These are phyloP conservation scores for Arthromyces matolae DNA, from an alignment of 768 basidiomycete species.

Conservation along the genomic window DNA sequence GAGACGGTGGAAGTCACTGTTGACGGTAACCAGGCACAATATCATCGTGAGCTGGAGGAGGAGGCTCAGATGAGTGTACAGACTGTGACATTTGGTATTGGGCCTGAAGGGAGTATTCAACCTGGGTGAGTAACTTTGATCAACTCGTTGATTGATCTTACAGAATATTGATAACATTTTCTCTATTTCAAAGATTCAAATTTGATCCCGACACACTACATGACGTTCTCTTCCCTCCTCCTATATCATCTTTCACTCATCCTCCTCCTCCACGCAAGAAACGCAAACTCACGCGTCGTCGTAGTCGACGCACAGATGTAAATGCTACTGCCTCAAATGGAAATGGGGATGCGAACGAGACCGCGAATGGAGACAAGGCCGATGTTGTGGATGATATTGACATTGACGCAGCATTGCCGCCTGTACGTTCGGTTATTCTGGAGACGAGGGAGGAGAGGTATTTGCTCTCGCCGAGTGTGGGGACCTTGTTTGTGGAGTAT, in stretches of 20 bases:
- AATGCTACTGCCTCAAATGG: too few relatives aligned
- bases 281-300: constrained; percentile 15
- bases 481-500: constrained; percentile 20
- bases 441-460: constrained; percentile 41
- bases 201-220: constrained; percentile 44
- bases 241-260: constrained; percentile 14
- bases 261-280: constrained; percentile 33
- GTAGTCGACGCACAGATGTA: constrained; percentile 15
- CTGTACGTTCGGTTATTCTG: constrained; percentile 26
- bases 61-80: constrained; percentile 39
- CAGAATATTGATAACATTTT: constrained; percentile 2
- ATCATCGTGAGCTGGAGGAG: constrained; percentile 34
- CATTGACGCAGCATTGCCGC: constrained; percentile 2
- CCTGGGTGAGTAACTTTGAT: constrained; percentile 42
- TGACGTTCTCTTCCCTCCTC: constrained; percentile 41
- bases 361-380: too few relatives aligned
- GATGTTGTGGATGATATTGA: too few relatives aligned
- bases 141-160: neutral
- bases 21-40: constrained; percentile 23
- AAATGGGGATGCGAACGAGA: too few relatives aligned
- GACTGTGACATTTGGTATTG: constrained; percentile 47
- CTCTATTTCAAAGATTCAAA: constrained; percentile 44
- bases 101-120: constrained; percentile 33
- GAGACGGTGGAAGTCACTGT: constrained; percentile 31
- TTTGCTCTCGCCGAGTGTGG: constrained; percentile 31